Evolutionary conservation across 2,329 filamentous ascomycete species (phyloP), one percentile per base, ranked within the genome.

Genomic region (Diaporthe vaccinii): DNA sequence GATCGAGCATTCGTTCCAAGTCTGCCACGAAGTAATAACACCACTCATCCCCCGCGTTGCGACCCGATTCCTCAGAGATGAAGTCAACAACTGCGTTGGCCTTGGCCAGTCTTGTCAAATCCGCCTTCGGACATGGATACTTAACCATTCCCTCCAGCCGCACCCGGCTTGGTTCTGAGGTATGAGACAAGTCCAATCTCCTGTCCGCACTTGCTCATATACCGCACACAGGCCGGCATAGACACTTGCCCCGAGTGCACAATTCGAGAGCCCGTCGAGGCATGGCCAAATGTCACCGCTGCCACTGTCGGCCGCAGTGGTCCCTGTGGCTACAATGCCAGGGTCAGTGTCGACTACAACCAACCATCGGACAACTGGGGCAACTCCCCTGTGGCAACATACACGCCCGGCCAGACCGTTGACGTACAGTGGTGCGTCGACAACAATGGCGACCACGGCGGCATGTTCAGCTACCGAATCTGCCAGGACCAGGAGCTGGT

Each of bases 371-470:
- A 74, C 3, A 80, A 83, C 78, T 90, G 87, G 87, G 88, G 88
- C 31, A 82, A 79, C 14, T 72, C 81, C 0, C 80, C 84, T 0
- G 86, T 89, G 0, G 84, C 79, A 2, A 87, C 84, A 1, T 90
- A 89, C 80, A 80, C 80, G 0, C 81, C 85, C 0, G 88, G 88
- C 0, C 81, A 89, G 14, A 80, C 84, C 0, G 80, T 89, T 34
- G 85, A 88, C 34, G 88, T 90, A 0, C 82, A 89, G 79, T 90
- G 89, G 89, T 90, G 89, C 71, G 84, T 90, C 25, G 89, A 90
- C 78, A 81, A 89, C 80, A 90, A 90, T 77, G 89, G 89, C 0
- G 88, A 90, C 77, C 88, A 90, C 76, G 88, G 88, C 36, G 89
- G 88, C 80, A 90, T 90, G 88, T 90, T 89, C 80, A 84, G 81